A percentile compares a stretch with the other conserved stretches of the same genome.
phyloP scores from a whole-genome alignment of 2,329 filamentous ascomycete species.

The Beauveria asiatica region DNA sequence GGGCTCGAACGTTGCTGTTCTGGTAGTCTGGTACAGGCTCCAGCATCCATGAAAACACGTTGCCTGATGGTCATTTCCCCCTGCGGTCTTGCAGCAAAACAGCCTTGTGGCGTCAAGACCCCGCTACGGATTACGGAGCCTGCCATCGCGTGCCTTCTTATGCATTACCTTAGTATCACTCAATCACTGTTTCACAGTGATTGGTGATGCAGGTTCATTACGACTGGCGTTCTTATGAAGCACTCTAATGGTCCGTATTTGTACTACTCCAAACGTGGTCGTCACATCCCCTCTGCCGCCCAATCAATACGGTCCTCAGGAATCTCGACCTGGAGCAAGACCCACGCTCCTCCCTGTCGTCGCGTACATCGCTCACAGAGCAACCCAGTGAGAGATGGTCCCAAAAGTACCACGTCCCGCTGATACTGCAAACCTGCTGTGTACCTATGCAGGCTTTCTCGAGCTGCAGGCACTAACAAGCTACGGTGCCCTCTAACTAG shows the following conservation, averaged over 20 bases:
- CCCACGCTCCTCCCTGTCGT: background rate
- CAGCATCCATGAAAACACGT: background rate
- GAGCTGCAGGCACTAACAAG: background rate
- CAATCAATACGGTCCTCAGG: background rate
- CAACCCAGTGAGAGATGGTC: background rate
- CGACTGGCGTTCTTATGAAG: background rate
- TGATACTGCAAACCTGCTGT: background rate
- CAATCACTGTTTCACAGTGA: background rate
- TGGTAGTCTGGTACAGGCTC: background rate
- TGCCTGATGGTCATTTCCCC: background rate
- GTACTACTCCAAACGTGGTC: background rate
- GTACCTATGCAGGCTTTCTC: background rate
- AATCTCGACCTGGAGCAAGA: slow-evolving; percentile 3
- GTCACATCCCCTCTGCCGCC: background rate
- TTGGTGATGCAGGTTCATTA: slow-evolving; percentile 5
- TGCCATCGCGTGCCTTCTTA: background rate
- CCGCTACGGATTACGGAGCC: background rate
- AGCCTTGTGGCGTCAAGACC: background rate
- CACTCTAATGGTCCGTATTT: background rate
- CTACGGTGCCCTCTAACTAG: background rate
- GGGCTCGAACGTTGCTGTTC: background rate
- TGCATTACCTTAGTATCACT: background rate
- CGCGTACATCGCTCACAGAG: background rate
- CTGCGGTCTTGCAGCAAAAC: background rate
- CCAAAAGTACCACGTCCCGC: slow-evolving; percentile 3